Evolutionary conservation across 768 basidiomycete species (phyloP), one percentile per base, ranked within the genome.

Genomic region (Suillus subalutaceus): DNA sequence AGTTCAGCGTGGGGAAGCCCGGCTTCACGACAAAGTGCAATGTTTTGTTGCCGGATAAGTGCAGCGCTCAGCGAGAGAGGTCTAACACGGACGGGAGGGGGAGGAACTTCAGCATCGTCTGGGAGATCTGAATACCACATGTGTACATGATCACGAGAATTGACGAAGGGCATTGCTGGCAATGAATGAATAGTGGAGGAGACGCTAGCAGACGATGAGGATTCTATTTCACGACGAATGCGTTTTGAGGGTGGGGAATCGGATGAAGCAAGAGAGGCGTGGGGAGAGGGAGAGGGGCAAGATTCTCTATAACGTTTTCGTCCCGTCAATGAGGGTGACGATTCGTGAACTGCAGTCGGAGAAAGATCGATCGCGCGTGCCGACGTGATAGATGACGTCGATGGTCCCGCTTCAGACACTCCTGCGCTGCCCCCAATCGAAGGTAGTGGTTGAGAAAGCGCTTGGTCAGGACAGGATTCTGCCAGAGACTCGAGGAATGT

Each of bases 401-500:
- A 60, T 13, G 40, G 40, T 20, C 23, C 41, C 12, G 41, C n/a
- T 37, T 37, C 35, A 63, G 62, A 37, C 13, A 5, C n/a, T 23
- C 61, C 62, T 8, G 12, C 50, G 12, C 12, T 30, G 35, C 16
- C 30, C n/a, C 30, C 62, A 37, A 40, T n/a, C 12, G 62, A 30
- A 63, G 35, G 41, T 32, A 20, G 41, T 20, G 59, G 7, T 30
- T 20, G 63, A 26, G 58, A 43, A 35, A 64, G 41, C 15, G 12
- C 18, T 20, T 30, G 41, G 30, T 60, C 59, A 13, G 26, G 62
- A 62, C 26, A 10, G 20, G 37, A 3, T 38, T 68, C 72, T 48
- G 65, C 74, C 4, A 77, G 38, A 16, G 63, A 69, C 48, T 44
- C 35, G 4, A 79, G 50, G 59, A 76, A 65, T 18, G 59, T 60